Evolutionary conservation across 2,329 filamentous ascomycete genomes (phyloP).

Genomic region (Xylaria sp.): DNA sequence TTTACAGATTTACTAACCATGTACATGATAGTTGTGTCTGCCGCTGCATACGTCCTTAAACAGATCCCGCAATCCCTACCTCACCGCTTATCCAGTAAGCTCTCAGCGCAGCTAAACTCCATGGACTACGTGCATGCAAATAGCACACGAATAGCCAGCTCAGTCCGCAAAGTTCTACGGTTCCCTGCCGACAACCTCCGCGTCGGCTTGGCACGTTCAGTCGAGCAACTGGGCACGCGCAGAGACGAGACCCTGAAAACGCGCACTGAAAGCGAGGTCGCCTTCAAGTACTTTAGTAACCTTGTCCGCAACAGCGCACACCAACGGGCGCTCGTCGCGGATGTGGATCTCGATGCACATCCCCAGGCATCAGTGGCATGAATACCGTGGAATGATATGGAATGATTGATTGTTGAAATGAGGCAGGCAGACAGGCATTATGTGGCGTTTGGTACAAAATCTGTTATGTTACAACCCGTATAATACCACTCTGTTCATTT

Average conservation of each 20-base stretch:
- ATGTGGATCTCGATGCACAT: constrained; percentile 66
- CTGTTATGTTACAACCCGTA: constrained; percentile 18
- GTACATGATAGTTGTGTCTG: constrained; percentile 70
- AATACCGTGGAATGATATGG: constrained; percentile 11
- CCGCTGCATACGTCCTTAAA: constrained; percentile 81
- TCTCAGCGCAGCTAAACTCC: constrained; percentile 79
- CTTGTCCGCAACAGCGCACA: constrained; percentile 74
- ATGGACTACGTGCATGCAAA: constrained; percentile 96
- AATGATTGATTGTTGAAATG: constrained; percentile 29
- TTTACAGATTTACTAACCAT: constrained; percentile 35
- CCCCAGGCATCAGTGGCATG: constrained; percentile 50
- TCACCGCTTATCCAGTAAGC: constrained; percentile 84
- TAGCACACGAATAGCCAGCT: constrained; percentile 81
- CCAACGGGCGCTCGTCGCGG: constrained; percentile 62
- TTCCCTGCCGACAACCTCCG: constrained; percentile 88
- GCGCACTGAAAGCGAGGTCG: constrained; percentile 84
- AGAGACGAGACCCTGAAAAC: constrained; percentile 87
- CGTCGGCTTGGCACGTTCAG: constrained; percentile 81
- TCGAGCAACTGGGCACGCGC: constrained; percentile 82
- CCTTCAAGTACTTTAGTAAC: constrained; percentile 89
- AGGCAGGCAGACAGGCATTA: constrained; percentile 25
- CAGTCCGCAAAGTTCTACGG: constrained; percentile 89
- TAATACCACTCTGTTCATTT: constrained; percentile 38
- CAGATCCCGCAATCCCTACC: constrained; percentile 92
- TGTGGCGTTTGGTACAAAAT: constrained; percentile 35